Percentiles rank a stretch among this genome's conserved stretches.
Conservation (phyloP, 768 basidiomycete species). For the Amanita brunnescens region DNA sequence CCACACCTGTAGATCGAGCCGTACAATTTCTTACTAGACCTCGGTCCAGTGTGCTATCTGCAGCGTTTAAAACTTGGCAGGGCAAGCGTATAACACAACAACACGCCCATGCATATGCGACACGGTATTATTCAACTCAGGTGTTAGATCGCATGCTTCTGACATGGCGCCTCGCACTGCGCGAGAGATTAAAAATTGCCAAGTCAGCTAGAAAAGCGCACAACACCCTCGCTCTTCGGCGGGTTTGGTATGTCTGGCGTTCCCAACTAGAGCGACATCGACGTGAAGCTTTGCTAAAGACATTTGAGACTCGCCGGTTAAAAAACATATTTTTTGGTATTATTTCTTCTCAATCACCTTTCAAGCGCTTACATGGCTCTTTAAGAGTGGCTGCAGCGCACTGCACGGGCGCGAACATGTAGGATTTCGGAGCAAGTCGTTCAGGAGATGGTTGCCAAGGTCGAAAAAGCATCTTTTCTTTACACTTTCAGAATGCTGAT, state of each 20-base stretch:
- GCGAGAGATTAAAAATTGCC: slow-evolving; percentile 36
- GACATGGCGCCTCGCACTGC: slow-evolving; percentile 48
- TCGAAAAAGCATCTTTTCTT: slow-evolving; percentile 2
- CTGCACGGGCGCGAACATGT: neutral
- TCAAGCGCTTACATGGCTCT: neutral
- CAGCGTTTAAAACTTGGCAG: slow-evolving; percentile 38
- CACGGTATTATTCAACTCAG: slow-evolving; percentile 36
- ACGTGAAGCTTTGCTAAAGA: slow-evolving; percentile 35
- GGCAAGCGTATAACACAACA: slow-evolving; percentile 32
- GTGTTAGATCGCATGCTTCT: slow-evolving; percentile 34
- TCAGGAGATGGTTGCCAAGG: slow-evolving; percentile 13
- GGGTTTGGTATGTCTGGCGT: slow-evolving; percentile 41
- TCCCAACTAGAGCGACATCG: slow-evolving; percentile 33
- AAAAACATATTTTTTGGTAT: slow-evolving; percentile 11
- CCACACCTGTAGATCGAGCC: slow-evolving; percentile 32
- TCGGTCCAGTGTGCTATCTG: slow-evolving; percentile 28
- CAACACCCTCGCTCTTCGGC: slow-evolving; percentile 40
- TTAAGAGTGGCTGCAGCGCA: slow-evolving; percentile 8
- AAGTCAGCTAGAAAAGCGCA: slow-evolving; percentile 49
- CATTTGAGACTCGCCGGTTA: slow-evolving; percentile 31
- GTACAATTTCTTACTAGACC: slow-evolving; percentile 39
- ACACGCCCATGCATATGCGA: slow-evolving; percentile 39
- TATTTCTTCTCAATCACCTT: neutral
- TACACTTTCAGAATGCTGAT: slow-evolving; percentile 8
- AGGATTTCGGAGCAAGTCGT: slow-evolving; percentile 6